These are phyloP conservation scores for Oropetium thomaeum DNA, from an alignment of 176 grass and related monocot genomes.

Conservation along the genomic window DNA sequence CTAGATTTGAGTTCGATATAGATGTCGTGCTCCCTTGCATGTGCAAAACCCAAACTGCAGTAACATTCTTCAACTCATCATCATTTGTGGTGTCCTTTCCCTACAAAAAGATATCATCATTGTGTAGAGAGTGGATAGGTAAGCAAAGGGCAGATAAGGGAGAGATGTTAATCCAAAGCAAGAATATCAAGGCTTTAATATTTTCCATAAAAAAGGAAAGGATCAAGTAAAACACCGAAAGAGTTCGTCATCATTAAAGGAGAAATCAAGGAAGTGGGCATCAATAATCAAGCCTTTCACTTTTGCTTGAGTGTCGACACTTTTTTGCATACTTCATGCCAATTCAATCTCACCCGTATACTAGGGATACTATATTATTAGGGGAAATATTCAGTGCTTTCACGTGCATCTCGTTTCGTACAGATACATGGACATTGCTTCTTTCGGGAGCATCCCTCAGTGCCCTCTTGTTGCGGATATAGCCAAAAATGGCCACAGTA, in stretches of 20 bases:
- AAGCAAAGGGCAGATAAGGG: not conserved
- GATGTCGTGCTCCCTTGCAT: not conserved
- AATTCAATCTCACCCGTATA: not conserved
- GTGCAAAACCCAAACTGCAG: no score
- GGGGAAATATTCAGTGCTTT: not conserved
- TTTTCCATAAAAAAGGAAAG: slow-evolving; percentile 10
- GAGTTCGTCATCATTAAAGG: not conserved
- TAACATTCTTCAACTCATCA: no score
- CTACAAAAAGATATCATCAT: not conserved
- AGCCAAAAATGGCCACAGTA: not conserved
- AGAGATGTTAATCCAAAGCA: not conserved
- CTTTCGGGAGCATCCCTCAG: not conserved
- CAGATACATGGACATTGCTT: not conserved
- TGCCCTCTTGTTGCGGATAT: not conserved
- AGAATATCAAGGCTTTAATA: not conserved
- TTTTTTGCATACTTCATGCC: not conserved
- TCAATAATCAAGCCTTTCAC: not conserved
- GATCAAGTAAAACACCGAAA: not conserved
- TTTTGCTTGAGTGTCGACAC: not conserved
- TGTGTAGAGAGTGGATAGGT: not conserved
- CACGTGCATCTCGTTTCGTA: not conserved
- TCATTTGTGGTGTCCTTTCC: not conserved
- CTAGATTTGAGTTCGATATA: not conserved
- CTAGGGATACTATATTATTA: no score
- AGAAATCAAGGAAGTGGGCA: not conserved